phyloP scores from a whole-genome alignment of 2,329 filamentous ascomycete species.

The Scedosporium dehoogii region DNA sequence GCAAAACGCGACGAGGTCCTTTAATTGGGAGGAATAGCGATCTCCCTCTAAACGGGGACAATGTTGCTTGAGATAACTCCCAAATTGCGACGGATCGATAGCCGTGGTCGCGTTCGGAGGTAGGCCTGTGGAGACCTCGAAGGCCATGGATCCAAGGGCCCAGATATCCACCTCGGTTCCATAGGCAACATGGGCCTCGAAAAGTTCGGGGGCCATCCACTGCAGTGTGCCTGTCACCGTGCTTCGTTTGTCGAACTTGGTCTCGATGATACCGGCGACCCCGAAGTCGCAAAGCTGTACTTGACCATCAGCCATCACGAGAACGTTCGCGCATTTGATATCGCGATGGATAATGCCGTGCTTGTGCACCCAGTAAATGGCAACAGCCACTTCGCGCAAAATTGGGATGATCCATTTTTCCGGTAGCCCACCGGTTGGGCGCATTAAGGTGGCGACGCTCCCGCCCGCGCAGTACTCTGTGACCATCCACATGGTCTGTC shows the following conservation, averaged over 20 bases:
- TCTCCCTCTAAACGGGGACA: conserved; percentile 62
- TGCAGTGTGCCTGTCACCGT: conserved; percentile 76
- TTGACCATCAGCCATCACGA: conserved; percentile 65
- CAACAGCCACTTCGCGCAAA: conserved; percentile 55
- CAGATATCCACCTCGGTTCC: conserved; percentile 72
- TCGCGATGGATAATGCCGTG: conserved; percentile 62
- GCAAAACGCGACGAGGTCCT: conserved; percentile 63
- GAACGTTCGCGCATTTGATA: conserved; percentile 69
- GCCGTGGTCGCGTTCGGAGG: conserved; percentile 58
- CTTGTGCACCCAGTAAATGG: conserved; percentile 57
- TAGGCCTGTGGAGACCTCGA: conserved; percentile 69
- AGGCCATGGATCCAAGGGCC: conserved; percentile 75
- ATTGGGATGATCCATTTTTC: conserved; percentile 64
- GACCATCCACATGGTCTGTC: conserved; percentile 77
- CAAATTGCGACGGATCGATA: conserved; percentile 27
- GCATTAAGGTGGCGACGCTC: conserved; percentile 66
- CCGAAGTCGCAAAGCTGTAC: conserved; percentile 82
- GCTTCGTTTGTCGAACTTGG: conserved; percentile 63
- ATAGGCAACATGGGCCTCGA: conserved; percentile 49
- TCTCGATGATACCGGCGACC: conserved; percentile 69
- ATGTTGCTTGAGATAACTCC: conserved; percentile 41
- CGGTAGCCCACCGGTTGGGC: conserved; percentile 56
- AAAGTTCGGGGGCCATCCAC: conserved; percentile 80
- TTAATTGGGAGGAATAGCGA: conserved; percentile 58
- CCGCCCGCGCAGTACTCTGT: conserved; percentile 81